Percentiles rank a stretch among this genome's conserved stretches.
These are phyloP conservation scores for Globisporangium yorkense DNA, from an alignment of 352 stramenopile species.

Conservation along the genomic window DNA sequence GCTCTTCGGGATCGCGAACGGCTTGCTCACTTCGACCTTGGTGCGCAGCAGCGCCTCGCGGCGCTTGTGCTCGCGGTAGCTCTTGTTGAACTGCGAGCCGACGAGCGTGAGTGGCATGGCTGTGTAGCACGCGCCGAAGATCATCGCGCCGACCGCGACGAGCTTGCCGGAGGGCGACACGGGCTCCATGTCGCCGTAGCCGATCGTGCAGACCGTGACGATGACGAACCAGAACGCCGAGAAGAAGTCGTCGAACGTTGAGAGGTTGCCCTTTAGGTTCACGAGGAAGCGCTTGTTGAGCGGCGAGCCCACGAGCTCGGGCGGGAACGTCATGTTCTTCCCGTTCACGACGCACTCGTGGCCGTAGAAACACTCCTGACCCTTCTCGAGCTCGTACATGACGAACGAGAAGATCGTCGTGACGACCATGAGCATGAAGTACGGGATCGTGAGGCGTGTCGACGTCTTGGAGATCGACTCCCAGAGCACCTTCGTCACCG, in stretches of 20 bases:
- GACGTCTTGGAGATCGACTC: constrained; percentile 83
- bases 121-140: constrained; percentile 78
- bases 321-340: constrained; percentile 54
- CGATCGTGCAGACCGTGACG: constrained; percentile 64
- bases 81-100: constrained; percentile 78
- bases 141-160: constrained; percentile 69
- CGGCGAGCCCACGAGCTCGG: constrained; percentile 39
- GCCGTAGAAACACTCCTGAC: constrained; percentile 72
- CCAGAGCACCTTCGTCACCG: constrained; percentile 68
- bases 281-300: constrained; percentile 69
- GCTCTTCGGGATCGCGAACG: constrained; percentile 29
- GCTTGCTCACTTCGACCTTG: constrained; percentile 69
- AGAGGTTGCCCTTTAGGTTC: constrained; percentile 60
- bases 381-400: constrained; percentile 78
- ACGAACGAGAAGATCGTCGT: constrained; percentile 72
- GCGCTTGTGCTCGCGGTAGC: constrained; percentile 73
- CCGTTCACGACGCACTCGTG: constrained; percentile 48
- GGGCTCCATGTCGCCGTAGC: constrained; percentile 75
- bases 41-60: constrained; percentile 62
- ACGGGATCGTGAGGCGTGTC: constrained; percentile 62
- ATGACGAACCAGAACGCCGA: constrained; percentile 85
- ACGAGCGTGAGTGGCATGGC: constrained; percentile 78
- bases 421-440: constrained; percentile 76
- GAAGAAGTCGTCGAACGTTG: constrained; percentile 76
- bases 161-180: constrained; percentile 61